Evolutionary conservation across 306 rosid genomes (phyloP), one percentile per base, ranked within the genome.

Genomic region (Cucurbita ficifolia): DNA sequence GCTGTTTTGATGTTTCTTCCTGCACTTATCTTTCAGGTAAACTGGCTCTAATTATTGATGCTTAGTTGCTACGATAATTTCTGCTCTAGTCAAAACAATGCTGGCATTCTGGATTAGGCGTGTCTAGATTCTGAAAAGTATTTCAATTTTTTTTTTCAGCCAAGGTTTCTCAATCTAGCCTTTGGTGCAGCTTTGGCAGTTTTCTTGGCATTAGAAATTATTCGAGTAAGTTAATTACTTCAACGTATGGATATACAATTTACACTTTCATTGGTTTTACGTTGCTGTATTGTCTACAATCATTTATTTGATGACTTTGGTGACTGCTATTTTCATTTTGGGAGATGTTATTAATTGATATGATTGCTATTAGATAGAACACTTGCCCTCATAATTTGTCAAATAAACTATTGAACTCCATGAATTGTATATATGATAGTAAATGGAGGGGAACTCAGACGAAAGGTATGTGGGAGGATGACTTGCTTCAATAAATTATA

Each of bases 11-110:
- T 94, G 97, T 94, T 94, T 86, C 62, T 82, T 71, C 98, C 98
- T 78, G 98, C 98, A 76, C 95, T 94, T 75, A 81, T 94, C 81
- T 91, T 84, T 82, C 99, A 91, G 97, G 99, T 94, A 79, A 84
- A 76, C 78, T 76, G 63, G 78, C 70, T 76, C 54, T 69, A 76
- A 71, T 7, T 62, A 29, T 52, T 72, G 67, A 43, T 57, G 68
- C 45, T 72, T 78, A 43, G 7, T 62, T 61, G 29, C 17, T 39
- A 18, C 33, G 33, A 63, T 63, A 63, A 10, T 63, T 40, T 63
- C 7, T 18, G 17, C 19, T 63, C 16, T 63, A 63, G 33, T 39
- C 5, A 12, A 45, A 18, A 43, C 29, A 11, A 18, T 52, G 42
- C 6, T 68, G 21, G 57, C n/a, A 69, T 69, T 48, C 42, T 24